phyloP scores from a whole-genome alignment of 2,329 filamentous ascomycete genomes.

The Xenoacremonium recifei region DNA sequence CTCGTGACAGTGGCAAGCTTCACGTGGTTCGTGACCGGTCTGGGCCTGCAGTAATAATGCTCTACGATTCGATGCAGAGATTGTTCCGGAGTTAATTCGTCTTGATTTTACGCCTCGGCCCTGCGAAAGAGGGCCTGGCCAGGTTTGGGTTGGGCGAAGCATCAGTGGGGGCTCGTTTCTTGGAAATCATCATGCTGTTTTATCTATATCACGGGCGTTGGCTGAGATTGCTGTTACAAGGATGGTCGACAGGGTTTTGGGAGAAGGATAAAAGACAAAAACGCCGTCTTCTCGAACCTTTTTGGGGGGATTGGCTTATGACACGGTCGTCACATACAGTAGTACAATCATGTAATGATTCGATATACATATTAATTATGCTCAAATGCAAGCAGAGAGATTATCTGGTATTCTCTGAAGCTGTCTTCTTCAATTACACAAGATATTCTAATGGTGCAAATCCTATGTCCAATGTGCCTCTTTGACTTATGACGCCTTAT shows the following conservation, averaged over 20 bases:
- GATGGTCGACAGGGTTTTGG: conserved; percentile 12
- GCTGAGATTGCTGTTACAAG: conserved; percentile 10
- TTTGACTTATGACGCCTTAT: too few species aligned
- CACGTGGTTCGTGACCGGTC: conserved; percentile 61
- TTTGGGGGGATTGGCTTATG: too few species aligned
- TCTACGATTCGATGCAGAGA: not conserved
- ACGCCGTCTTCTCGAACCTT: too few species aligned
- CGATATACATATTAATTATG: conserved; percentile 24
- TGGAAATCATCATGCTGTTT: conserved; percentile 6
- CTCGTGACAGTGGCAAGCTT: conserved; percentile 58
- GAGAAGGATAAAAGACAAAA: conserved; percentile 21
- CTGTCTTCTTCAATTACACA: too few species aligned
- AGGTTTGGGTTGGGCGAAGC: conserved; percentile 13
- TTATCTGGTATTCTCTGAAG: too few species aligned
- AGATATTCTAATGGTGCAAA: too few species aligned
- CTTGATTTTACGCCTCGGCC: conserved; percentile 4
- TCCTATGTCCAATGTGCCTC: too few species aligned
- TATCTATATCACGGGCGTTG: conserved; percentile 19
- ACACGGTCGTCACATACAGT: not conserved
- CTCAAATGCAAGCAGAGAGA: too few species aligned
- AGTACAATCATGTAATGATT: conserved; percentile 22
- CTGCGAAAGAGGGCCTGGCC: too few species aligned
- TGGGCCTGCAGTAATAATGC: conserved; percentile 39
- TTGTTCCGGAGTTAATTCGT: conserved; percentile 15
- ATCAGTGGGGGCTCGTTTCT: conserved; percentile 16